Base-by-base conservation (phyloP, 2,329 filamentous ascomycete genomes). In the Aspergillus viridinutans region DNA sequence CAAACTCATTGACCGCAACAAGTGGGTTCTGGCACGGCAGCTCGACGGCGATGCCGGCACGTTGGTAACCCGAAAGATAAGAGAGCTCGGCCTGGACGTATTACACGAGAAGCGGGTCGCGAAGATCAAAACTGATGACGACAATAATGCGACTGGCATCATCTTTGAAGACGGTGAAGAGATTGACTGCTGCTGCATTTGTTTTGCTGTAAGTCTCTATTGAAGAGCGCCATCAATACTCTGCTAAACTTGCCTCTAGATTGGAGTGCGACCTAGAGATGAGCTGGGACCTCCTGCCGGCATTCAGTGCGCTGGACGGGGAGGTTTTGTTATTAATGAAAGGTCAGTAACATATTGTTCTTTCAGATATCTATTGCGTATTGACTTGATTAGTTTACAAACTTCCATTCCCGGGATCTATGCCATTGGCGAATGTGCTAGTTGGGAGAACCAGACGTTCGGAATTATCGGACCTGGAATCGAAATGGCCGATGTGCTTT, bases 401-500 rank as follows among this genome's bases (percentile, higher is more conserved):
- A 96, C 92, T 1, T 94, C 85, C 32, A 72, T 81, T 3, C 79
- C 85, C 0, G 86, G 88, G 61, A 84, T 96, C 51, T 96, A 94
- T 69, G 92, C 92, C 49, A 88, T 96, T 51, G 92, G 92, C 56
- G 92, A 96, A 74, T 96, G 92, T 66, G 91, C 92, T 4, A 94
- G 88, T 75, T 96, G 90, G 90, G 83, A 92, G 61, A 88, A 85
- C 63, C 89, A 94, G 73, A 92, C 90, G 0, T 96, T 91, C 63
- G 92, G 92, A 5, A 83, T 97, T 21, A 96, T 97, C 64, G 91
- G 89, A 0, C 92, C 92, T 0, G 92, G 92, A 20, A 83, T 96
- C 38, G 92, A 96, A 73, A 96, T 96, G 90, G 92, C 92, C 0
- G 92, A 96, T 64, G 87, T 96, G 1, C 83, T 96, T 3, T 86